These are phyloP conservation scores for Suillus ampliporus DNA, from an alignment of 768 basidiomycete genomes.

Conservation along the genomic window DNA sequence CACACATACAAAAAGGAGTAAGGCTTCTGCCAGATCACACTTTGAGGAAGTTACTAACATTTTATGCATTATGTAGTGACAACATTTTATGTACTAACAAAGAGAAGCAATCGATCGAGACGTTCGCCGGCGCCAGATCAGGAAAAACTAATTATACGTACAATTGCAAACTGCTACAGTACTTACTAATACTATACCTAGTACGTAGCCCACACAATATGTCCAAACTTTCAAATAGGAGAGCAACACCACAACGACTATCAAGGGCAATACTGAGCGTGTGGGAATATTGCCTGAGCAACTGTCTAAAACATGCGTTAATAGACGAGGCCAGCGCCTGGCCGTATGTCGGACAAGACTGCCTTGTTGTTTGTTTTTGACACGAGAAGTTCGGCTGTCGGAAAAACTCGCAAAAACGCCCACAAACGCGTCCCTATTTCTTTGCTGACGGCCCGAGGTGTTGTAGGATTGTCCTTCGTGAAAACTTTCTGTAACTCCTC, in stretches of 20 bases:
- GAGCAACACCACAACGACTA: neutral
- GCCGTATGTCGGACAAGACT: neutral
- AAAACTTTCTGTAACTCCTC: constrained; percentile 2
- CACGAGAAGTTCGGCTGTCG: neutral
- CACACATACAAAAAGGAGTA: neutral
- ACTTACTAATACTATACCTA: neutral
- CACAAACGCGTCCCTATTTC: neutral
- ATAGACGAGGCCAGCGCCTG: neutral
- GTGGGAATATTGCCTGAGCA: neutral
- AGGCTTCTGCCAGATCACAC: too few relatives aligned
- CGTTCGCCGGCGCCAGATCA: neutral
- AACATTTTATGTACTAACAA: neutral
- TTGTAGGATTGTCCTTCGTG: neutral
- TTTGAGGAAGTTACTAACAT: neutral
- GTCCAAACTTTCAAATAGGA: neutral
- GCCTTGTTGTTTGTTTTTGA: too few relatives aligned
- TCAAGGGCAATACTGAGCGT: neutral
- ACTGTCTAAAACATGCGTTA: neutral
- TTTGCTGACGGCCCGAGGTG: neutral
- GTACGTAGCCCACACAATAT: neutral
- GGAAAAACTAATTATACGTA: neutral
- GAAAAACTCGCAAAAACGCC: neutral
- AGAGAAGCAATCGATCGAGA: neutral
- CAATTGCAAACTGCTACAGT: neutral
- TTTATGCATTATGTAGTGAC: neutral